These are phyloP conservation scores for Heracleum sosnowskyi DNA, from an alignment of 129 eudicot genomes.

Conservation along the genomic window DNA sequence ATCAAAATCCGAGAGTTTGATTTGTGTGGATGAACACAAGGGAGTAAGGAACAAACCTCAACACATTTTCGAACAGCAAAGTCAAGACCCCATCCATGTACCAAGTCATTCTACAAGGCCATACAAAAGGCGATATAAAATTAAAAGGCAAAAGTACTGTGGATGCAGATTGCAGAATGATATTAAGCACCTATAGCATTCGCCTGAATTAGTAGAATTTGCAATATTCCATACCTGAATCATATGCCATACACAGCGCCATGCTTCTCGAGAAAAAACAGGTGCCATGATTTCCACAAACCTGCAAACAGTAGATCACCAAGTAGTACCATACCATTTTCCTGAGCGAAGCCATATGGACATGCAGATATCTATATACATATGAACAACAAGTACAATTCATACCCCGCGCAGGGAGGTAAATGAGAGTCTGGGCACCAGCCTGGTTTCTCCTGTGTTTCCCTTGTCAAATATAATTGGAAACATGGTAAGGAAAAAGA, in stretches of 20 bases:
- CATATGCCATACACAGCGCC: constrained; percentile 88
- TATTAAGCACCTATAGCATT: neutral
- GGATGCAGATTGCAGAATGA: neutral
- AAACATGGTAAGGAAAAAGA: constrained; percentile 1
- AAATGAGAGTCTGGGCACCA: constrained; percentile 73
- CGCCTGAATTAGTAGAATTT: neutral
- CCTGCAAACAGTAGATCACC: constrained; percentile 13
- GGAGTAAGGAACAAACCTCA: constrained; percentile 19
- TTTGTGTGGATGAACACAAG: neutral
- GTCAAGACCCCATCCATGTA: constrained; percentile 59
- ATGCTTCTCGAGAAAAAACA: constrained; percentile 49
- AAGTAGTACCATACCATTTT: neutral
- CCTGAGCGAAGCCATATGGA: neutral
- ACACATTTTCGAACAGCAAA: constrained; percentile 41
- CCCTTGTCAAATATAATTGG: constrained; percentile 12
- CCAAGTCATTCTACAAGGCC: constrained; percentile 35
- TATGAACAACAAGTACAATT: neutral
- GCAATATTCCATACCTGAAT: constrained; percentile 52
- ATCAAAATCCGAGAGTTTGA: neutral
- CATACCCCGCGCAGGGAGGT: constrained; percentile 90
- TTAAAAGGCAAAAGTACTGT: neutral
- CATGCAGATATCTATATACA: neutral
- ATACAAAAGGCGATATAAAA: neutral
- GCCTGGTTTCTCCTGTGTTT: constrained; percentile 59
- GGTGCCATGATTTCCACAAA: constrained; percentile 55